Conservation (phyloP, 2,329 filamentous ascomycete species). For the Periconia sp. region DNA sequence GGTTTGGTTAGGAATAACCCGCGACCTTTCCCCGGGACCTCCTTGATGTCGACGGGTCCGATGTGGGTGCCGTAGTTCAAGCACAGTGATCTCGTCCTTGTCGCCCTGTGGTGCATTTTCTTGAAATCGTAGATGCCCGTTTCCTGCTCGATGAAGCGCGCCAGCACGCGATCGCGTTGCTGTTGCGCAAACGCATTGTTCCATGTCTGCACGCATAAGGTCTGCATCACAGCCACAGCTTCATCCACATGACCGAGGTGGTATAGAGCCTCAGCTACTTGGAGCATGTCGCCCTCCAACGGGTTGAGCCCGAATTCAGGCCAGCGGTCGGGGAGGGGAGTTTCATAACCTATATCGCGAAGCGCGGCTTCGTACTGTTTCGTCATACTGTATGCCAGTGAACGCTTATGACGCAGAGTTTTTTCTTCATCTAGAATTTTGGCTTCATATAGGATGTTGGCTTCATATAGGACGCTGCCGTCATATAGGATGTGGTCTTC, state of each 20-base stretch:
- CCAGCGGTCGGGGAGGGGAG: too few relatives aligned
- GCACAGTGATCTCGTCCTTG: constrained; percentile 40
- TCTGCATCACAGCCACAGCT: constrained; percentile 37
- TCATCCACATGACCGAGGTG: constrained; percentile 40
- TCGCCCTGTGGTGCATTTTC: constrained; percentile 42
- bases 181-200: constrained; percentile 29
- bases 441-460: too few relatives aligned
- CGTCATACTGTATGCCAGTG: constrained; percentile 37
- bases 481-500: too few relatives aligned
- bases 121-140: constrained; percentile 42
- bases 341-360: constrained; percentile 22
- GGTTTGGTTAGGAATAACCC: constrained; percentile 54
- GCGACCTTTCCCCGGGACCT: constrained; percentile 44
- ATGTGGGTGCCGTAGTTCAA: constrained; percentile 54
- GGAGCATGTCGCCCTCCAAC: constrained; percentile 48
- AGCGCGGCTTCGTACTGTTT: constrained; percentile 41
- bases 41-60: constrained; percentile 44
- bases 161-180: constrained; percentile 14
- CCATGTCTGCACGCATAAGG: constrained; percentile 31
- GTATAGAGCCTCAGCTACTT: constrained; percentile 50
- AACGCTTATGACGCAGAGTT: constrained; percentile 39
- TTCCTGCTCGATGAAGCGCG: constrained; percentile 37
- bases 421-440: constrained; percentile 35
- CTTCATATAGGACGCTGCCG: too few relatives aligned
- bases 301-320: constrained; percentile 7